Conservation (phyloP, 2,329 filamentous ascomycete genomes). For the Fusarium sp. region DNA sequence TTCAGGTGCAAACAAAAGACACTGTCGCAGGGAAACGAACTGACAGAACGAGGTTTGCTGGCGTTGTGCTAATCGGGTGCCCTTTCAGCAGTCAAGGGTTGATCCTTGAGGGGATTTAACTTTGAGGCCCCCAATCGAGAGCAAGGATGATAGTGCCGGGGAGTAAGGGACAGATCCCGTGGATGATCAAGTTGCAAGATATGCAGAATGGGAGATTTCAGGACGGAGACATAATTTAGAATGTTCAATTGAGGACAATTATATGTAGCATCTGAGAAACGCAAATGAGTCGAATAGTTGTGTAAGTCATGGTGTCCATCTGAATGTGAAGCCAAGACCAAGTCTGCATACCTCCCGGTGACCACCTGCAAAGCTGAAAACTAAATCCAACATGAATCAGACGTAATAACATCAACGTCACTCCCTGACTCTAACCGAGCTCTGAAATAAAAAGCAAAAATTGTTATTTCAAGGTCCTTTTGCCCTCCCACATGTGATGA, state of each 20-base stretch:
- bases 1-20: too few species aligned
- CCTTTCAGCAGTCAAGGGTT: not conserved
- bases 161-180: not conserved
- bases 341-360: not conserved
- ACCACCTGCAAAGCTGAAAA: not conserved
- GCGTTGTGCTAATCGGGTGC: not conserved
- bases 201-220: not conserved
- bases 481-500: not conserved
- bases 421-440: not conserved
- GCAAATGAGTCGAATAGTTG: too few species aligned
- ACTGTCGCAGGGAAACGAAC: not conserved
- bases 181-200: not conserved
- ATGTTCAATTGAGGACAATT: not conserved
- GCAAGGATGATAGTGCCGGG: conserved; percentile 14
- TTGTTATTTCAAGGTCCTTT: conserved; percentile 27
- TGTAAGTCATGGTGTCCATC: not conserved
- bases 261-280: too few species aligned
- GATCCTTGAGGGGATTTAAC: not conserved
- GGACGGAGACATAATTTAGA: not conserved
- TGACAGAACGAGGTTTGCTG: not conserved
- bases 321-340: not conserved
- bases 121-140: conserved; percentile 23
- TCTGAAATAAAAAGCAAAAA: not conserved
- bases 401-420: not conserved
- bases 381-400: not conserved